Evolutionary conservation across 805 yeast genomes (phyloP).

Genomic region (Saccharomyces eubayanus): DNA sequence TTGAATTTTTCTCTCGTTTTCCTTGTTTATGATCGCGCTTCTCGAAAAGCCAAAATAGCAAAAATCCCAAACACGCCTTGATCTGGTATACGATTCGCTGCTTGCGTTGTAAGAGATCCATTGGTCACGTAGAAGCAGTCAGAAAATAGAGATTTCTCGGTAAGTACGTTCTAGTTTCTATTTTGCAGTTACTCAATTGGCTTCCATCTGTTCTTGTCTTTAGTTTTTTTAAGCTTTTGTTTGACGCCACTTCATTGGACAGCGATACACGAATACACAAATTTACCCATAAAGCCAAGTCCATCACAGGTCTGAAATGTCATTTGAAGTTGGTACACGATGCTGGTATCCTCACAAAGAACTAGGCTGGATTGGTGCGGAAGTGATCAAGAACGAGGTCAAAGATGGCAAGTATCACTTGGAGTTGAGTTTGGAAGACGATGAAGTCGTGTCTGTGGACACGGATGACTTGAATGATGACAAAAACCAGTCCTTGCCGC

Average conservation of each 20-base stretch:
- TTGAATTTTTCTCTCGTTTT: not conserved
- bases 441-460: slow-evolving; percentile 40
- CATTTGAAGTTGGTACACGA: slow-evolving; percentile 52
- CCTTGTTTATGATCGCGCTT: not conserved
- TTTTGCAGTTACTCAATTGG: not conserved
- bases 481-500: slow-evolving; percentile 47
- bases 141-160: not conserved
- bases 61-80: not conserved
- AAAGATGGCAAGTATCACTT: slow-evolving; percentile 40
- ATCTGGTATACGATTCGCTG: not conserved
- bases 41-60: not conserved
- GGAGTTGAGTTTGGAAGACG: slow-evolving; percentile 45
- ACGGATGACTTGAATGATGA: slow-evolving; percentile 30
- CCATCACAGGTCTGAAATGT: slow-evolving; percentile 4
- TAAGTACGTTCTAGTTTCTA: not conserved
- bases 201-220: not conserved
- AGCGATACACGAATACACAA: slow-evolving; percentile 47
- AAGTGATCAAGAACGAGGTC: slow-evolving; percentile 40
- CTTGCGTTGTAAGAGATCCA: not conserved
- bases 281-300: slow-evolving; percentile 4
- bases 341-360: slow-evolving; percentile 71
- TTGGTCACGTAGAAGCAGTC: not conserved
- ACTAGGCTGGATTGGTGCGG: slow-evolving; percentile 67
- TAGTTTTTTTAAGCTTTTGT: not conserved
- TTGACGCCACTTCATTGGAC: slow-evolving; percentile 31